Evolutionary conservation across 768 basidiomycete genomes (phyloP).

Genomic region (Lentinula detonsa): DNA sequence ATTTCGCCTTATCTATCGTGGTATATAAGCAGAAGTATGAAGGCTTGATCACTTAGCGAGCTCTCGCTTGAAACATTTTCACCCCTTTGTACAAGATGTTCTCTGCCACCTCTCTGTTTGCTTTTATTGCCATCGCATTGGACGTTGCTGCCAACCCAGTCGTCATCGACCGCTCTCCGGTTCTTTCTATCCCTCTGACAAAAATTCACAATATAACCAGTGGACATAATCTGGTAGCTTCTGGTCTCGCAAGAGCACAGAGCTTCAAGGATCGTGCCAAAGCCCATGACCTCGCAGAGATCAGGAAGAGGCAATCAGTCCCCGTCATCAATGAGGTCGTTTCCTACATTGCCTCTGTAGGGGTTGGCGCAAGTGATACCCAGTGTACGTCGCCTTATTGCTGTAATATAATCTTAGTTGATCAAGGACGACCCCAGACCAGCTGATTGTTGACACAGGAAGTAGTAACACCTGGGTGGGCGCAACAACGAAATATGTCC

Average conservation of each 20-base stretch:
- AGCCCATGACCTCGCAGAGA: slow-evolving; percentile 15
- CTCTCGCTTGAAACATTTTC: background rate
- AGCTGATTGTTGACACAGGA: slow-evolving; percentile 21
- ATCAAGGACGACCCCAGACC: background rate
- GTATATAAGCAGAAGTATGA: background rate
- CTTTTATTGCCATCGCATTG: slow-evolving; percentile 38
- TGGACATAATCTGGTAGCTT: slow-evolving; percentile 38
- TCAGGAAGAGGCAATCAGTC: slow-evolving; percentile 21
- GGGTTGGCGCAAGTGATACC: slow-evolving; percentile 41
- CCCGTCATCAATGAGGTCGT: slow-evolving; percentile 36
- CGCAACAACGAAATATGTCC: slow-evolving; percentile 26
- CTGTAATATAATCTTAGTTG: background rate
- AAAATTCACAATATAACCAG: slow-evolving; percentile 47
- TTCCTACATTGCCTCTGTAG: slow-evolving; percentile 30
- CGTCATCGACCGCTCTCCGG: slow-evolving; percentile 30
- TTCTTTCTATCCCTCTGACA: slow-evolving; percentile 45
- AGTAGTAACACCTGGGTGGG: slow-evolving; percentile 64
- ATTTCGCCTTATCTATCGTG: too few species aligned
- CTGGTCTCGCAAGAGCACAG: slow-evolving; percentile 47
- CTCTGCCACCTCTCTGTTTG: slow-evolving; percentile 30
- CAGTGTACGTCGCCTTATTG: slow-evolving; percentile 38
- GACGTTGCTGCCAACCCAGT: slow-evolving; percentile 39
- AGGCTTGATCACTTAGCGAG: background rate
- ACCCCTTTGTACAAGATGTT: slow-evolving; percentile 24
- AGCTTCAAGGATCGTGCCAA: slow-evolving; percentile 32